These are phyloP conservation scores for Hanseniaspora sp. DNA, from an alignment of 1,139 yeast species.

Conservation along the genomic window DNA sequence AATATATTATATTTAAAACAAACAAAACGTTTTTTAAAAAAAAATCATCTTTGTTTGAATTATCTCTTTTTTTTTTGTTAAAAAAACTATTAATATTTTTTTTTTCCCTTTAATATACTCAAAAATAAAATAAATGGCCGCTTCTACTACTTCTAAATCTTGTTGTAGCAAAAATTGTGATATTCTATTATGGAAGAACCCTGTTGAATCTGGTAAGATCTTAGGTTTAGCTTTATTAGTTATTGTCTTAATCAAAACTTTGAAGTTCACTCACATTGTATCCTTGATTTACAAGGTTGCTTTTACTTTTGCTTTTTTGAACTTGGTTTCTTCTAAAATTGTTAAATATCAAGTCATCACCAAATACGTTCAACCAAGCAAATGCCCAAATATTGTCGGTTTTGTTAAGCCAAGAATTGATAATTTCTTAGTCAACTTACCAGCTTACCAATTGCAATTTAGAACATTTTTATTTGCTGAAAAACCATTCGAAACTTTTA, in stretches of 20 bases:
- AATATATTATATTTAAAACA: no score
- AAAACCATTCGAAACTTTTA: slow-evolving; percentile 46
- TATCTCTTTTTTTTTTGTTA: no score
- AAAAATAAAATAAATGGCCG: neutral
- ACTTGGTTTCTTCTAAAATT: slow-evolving; percentile 53
- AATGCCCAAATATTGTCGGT: slow-evolving; percentile 29
- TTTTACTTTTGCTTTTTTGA: slow-evolving; percentile 53
- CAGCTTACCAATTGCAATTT: slow-evolving; percentile 26
- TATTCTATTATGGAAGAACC: slow-evolving; percentile 75
- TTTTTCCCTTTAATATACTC: neutral
- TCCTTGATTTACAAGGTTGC: slow-evolving; percentile 32
- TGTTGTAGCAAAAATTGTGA: slow-evolving; percentile 24
- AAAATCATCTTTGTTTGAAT: no score
- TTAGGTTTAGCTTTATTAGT: slow-evolving; percentile 48
- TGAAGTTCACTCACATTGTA: slow-evolving; percentile 61
- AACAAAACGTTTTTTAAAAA: no score
- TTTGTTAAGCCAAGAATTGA: slow-evolving; percentile 41
- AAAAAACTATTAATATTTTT: no score
- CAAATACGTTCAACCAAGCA: slow-evolving; percentile 31
- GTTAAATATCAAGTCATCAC: slow-evolving; percentile 37
- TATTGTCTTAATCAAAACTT: slow-evolving; percentile 40
- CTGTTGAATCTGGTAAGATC: slow-evolving; percentile 64
- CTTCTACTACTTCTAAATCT: neutral
- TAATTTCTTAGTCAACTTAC: slow-evolving; percentile 24
- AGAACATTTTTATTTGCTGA: slow-evolving; percentile 28